Base-by-base conservation (phyloP, 768 basidiomycete species). In the Lactifluus hygrophoroides region DNA sequence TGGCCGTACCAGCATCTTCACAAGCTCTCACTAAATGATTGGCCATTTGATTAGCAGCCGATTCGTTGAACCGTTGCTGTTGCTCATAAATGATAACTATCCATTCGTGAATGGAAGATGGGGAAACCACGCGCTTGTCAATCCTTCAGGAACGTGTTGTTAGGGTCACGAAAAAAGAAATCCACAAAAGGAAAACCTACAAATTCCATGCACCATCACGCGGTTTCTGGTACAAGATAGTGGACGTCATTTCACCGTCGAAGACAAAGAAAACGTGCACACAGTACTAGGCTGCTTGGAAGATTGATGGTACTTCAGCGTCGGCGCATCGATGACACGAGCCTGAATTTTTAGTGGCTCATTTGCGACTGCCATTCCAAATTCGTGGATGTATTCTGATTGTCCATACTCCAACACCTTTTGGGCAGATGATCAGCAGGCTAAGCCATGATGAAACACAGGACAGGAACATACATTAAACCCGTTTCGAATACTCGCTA, bases 201-300 rank as follows among this genome's bases (percentile, higher is more conserved):
- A 90, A 86, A 56, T 90, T 91, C 89, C 89, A 91, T 0, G 80
- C 71, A 5, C 89, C 89, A 54, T 88, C 81, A 5, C 68, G 72
- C 0, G 87, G 88, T 34, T 67, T 70, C 85, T 87, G 58, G 14
- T 50, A 58, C 27, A 56, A n/a, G 45, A 44, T 30, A 48, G 2
- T 51, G 28, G 9, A 14, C 16, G 28, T 27, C 25, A 51, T 35
- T 34, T 9, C 14, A 7, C 7, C 56, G 16, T 34, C 43, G 56
- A 25, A 45, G 23, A 9, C 51, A 45, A 50, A 14, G 27, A 49
- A 17, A 35, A 40, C 6, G 23, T 3, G 71, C 83, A 63, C 62
- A 85, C 85, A 19, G 87, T 80, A 8, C 77, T 82, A 9, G 73
- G 71, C 63, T 83, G 80, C 13, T 72, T 78, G 61, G 80, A 82